Base-by-base conservation (phyloP, 352 stramenopile genomes). In the Globisporangium alternatum region DNA sequence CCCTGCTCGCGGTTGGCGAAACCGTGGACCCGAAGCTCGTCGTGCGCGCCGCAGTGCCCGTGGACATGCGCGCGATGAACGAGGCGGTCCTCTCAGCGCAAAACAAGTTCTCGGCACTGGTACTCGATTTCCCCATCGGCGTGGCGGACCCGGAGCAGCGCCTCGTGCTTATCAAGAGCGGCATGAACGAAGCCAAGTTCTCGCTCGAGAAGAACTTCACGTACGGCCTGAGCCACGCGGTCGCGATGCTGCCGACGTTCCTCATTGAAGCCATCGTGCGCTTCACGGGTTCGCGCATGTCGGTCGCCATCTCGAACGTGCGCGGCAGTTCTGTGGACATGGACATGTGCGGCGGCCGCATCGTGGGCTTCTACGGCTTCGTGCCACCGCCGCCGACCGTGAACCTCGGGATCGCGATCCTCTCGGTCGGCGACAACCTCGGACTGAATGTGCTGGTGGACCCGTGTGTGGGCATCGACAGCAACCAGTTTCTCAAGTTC, bases 101-200 rank as follows among this genome's bases (percentile, higher is more conserved):
- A 74, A 94, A 94, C 70, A 86, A 86, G 55, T 94, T 94, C 68
- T 92, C 83, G 33, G 83, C 85, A 41, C 65, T 94, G 15, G 62
- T 91, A 21, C 78, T 94, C 33, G 81, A 94, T 54, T 80, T 94
- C 44, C 85, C 85, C 0, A 59, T 94, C 7, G 85, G 85, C 22
- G 62, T 86, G 0, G 65, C 62, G 2, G 74, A 91, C 55, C 55
- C 76, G 5, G 62, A 70, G n/a, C 60, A 79, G 65, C 83, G 85
- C n/a, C 75, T 91, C 44, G 33, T 62, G 39, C 51, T 76, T 9
- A 72, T 92, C 58, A 80, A 71, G 21, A 17, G 28, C 54, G 69
- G 79, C 22, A 91, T 94, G 81, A 78, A 76, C 65, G 85, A 90
- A 48, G 83, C 81, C 66, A 94, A 94, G 64, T 80, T 86, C 52